These are phyloP conservation scores for Quercus agrifolia DNA, from an alignment of 306 rosid genomes.

Conservation along the genomic window DNA sequence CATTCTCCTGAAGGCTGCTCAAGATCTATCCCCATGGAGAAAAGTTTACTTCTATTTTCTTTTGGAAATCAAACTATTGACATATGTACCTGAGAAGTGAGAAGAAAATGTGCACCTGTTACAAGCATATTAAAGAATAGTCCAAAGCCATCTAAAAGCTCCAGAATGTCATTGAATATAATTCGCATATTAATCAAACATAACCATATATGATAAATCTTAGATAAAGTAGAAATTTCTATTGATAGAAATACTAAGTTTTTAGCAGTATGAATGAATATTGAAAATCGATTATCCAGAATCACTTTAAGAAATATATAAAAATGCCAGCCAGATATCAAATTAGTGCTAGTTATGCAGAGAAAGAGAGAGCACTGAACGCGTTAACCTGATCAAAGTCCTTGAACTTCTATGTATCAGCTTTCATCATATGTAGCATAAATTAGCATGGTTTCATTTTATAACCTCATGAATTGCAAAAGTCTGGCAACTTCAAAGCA, in stretches of 20 bases:
- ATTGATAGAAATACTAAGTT: too few species aligned
- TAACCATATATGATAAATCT: background rate
- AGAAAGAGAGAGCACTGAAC: background rate
- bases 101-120: background rate
- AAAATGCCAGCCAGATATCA: background rate
- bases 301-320: background rate
- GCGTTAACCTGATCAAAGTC: background rate
- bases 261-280: background rate
- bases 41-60: background rate
- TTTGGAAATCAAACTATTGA: background rate
- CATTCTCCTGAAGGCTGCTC: conserved; percentile 31
- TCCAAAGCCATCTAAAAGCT: background rate
- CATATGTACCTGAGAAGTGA: background rate
- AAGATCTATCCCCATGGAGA: conserved; percentile 30
- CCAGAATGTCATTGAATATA: background rate
- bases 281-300: background rate
- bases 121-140: background rate
- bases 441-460: background rate
- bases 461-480: background rate
- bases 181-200: background rate
- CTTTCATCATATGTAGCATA: background rate
- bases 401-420: background rate
- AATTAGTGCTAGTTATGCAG: background rate
- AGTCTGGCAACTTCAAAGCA: background rate
- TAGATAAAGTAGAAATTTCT: background rate